Percentiles rank a stretch among this genome's conserved stretches.
phyloP scores from a whole-genome alignment of 1,139 yeast genomes.

The Debaryomyces singareniensis region DNA sequence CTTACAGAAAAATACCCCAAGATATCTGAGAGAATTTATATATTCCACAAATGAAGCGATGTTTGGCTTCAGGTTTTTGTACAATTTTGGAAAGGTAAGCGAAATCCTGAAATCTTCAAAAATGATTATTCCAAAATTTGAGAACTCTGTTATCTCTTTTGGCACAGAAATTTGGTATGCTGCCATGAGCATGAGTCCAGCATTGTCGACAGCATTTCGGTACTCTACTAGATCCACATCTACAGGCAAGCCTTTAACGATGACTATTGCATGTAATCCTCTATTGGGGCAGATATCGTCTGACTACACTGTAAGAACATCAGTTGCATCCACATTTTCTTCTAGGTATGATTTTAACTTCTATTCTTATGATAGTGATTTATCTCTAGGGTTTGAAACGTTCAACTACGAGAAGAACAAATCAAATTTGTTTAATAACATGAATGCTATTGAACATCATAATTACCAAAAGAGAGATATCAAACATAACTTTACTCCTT shows the following conservation, averaged over 20 bases:
- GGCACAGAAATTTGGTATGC: slow-evolving; percentile 94
- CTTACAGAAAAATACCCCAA: slow-evolving; percentile 62
- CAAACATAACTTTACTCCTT: no score
- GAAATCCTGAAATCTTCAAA: slow-evolving; percentile 15
- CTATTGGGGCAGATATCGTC: slow-evolving; percentile 85
- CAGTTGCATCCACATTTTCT: slow-evolving; percentile 70
- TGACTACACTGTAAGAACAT: slow-evolving; percentile 80
- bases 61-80: slow-evolving; percentile 75
- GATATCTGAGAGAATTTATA: slow-evolving; percentile 66
- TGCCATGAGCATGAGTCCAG: slow-evolving; percentile 75
- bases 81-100: slow-evolving; percentile 52
- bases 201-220: slow-evolving; percentile 74
- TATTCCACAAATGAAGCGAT: slow-evolving; percentile 87
- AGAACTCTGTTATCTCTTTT: slow-evolving; percentile 51
- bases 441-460: background rate
- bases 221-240: slow-evolving; percentile 83
- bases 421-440: background rate
- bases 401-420: slow-evolving; percentile 41
- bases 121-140: slow-evolving; percentile 30
- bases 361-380: slow-evolving; percentile 83
- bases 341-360: slow-evolving; percentile 86
- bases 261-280: slow-evolving; percentile 86
- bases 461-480: background rate
- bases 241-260: slow-evolving; percentile 82
- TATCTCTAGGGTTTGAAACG: slow-evolving; percentile 81